phyloP scores from a whole-genome alignment of 2,329 filamentous ascomycete species.

The Xylaria hypoxylon region DNA sequence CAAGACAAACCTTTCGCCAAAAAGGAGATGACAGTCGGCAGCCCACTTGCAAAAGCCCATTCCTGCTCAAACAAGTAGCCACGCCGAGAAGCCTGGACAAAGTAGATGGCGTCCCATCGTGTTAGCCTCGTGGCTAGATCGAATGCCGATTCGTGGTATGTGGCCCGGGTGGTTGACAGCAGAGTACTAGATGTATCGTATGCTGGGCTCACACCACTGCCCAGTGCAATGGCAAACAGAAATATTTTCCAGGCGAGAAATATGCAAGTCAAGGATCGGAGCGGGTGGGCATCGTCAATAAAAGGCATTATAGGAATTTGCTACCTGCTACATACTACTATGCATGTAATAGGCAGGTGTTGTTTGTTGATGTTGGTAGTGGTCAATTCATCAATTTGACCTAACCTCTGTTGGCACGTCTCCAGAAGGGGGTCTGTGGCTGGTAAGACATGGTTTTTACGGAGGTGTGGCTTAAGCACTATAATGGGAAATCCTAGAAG shows the following conservation, averaged over 20 bases:
- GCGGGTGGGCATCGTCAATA: conserved; percentile 33
- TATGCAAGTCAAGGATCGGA: conserved; percentile 48
- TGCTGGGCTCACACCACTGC: conserved; percentile 64
- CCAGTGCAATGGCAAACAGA: conserved; percentile 70
- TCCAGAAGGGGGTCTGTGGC: neutral
- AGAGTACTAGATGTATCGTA: conserved; percentile 84
- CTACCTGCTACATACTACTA: neutral
- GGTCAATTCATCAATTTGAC: neutral
- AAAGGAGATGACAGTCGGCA: conserved; percentile 58
- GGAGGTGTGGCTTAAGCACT: conserved; percentile 1
- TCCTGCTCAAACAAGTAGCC: conserved; percentile 83
- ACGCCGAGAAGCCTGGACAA: conserved; percentile 68
- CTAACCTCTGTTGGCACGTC: neutral
- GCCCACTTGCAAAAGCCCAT: conserved; percentile 77
- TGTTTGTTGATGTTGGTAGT: neutral
- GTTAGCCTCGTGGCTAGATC: conserved; percentile 69
- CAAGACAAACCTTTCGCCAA: conserved; percentile 51
- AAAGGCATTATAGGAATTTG: conserved; percentile 41
- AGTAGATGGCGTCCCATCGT: conserved; percentile 87
- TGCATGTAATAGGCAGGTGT: neutral
- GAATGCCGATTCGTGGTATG: conserved; percentile 48
- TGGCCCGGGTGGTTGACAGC: conserved; percentile 57
- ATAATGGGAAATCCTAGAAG: no score
- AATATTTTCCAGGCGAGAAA: conserved; percentile 76
- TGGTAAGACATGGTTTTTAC: conserved; percentile 1